Percentiles rank a stretch among this genome's conserved stretches.
Conservation (phyloP, 139 green algal genomes). For the Klebsormidium nitens region DNA sequence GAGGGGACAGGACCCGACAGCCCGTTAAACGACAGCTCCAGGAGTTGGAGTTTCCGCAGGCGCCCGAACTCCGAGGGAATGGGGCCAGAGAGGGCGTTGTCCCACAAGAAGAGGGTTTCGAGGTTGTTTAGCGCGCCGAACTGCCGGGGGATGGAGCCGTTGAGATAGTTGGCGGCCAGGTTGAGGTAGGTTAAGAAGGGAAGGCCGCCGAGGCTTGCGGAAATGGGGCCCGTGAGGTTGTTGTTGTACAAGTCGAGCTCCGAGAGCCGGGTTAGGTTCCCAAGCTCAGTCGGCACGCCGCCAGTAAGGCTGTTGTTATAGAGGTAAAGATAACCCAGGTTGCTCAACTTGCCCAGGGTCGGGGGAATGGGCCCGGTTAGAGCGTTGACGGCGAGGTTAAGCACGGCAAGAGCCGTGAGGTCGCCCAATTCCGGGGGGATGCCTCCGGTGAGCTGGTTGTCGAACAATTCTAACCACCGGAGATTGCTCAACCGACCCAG, state of each 20-base stretch:
- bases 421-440: background rate
- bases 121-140: background rate
- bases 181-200: constrained; percentile 1
- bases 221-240: background rate
- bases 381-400: too few relatives aligned
- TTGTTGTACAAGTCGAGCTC: constrained; percentile 1
- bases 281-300: too few relatives aligned
- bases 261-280: background rate
- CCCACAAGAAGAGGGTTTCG: background rate
- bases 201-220: background rate
- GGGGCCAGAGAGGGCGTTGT: constrained; percentile 1
- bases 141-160: background rate
- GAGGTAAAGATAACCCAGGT: too few relatives aligned
- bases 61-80: background rate
- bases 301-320: too few relatives aligned
- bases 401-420: too few relatives aligned
- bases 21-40: background rate
- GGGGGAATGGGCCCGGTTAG: too few relatives aligned
- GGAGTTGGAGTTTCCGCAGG: background rate
- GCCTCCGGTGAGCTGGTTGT: constrained; percentile 3
- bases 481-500: background rate
- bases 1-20: background rate
- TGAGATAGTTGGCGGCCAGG: background rate
- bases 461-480: background rate
- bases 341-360: too few relatives aligned